Evolutionary conservation across 805 yeast genomes (phyloP).

Genomic region (Danielozyma ontarioensis): DNA sequence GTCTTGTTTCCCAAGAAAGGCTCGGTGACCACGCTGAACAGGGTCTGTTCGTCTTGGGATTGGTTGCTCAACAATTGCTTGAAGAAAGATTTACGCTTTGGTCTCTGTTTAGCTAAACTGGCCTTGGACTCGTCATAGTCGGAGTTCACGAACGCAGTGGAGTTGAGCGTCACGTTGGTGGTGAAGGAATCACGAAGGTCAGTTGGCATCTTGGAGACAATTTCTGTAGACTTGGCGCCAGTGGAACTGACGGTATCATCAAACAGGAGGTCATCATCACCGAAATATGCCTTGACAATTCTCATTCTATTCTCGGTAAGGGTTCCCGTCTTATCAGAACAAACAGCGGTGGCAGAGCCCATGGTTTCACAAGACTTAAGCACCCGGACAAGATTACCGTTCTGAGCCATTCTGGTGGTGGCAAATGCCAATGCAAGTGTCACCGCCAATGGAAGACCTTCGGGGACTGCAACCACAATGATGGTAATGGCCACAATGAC

Average conservation of each 20-base stretch:
- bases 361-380: slow-evolving; percentile 93
- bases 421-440: slow-evolving; percentile 97
- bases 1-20: slow-evolving; percentile 89
- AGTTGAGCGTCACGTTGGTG: slow-evolving; percentile 68
- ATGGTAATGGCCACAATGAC: slow-evolving; percentile 88
- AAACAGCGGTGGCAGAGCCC: slow-evolving; percentile 97
- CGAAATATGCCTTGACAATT: slow-evolving; percentile 73
- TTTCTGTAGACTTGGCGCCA: slow-evolving; percentile 17
- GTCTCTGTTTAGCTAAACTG: slow-evolving; percentile 19
- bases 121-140: slow-evolving; percentile 32
- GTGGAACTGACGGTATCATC: slow-evolving; percentile 37
- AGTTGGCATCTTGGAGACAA: slow-evolving; percentile 14
- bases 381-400: slow-evolving; percentile 92
- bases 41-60: slow-evolving; percentile 9
- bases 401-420: slow-evolving; percentile 95
- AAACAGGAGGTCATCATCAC: slow-evolving; percentile 39
- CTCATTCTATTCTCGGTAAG: slow-evolving; percentile 92
- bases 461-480: slow-evolving; percentile 98
- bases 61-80: slow-evolving; percentile 15
- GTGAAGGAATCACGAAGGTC: slow-evolving; percentile 22
- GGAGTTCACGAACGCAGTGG: slow-evolving; percentile 85
- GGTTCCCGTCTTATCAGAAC: slow-evolving; percentile 98
- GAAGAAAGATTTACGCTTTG: slow-evolving; percentile 23
- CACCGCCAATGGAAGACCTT: slow-evolving; percentile 96
- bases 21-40: slow-evolving; percentile 33